These are phyloP conservation scores for Neurospora sp. DNA, from an alignment of 495 filamentous ascomycete species.

Conservation along the genomic window DNA sequence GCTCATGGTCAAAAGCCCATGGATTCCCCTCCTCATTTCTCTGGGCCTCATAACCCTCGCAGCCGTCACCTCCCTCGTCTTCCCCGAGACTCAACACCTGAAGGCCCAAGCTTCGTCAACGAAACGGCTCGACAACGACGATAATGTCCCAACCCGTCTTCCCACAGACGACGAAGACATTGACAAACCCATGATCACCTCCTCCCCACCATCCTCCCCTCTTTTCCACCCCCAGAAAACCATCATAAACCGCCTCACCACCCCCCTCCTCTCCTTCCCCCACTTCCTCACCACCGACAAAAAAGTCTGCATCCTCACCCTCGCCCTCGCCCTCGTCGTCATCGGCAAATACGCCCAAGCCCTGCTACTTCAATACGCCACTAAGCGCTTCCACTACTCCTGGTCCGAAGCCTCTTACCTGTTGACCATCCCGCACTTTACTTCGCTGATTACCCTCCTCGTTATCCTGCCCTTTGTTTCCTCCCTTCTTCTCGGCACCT, in stretches of 20 bases:
- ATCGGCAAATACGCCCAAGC: slow-evolving; percentile 18
- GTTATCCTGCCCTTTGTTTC: slow-evolving; percentile 14
- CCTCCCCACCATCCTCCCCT: not conserved
- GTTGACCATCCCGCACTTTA: slow-evolving; percentile 14
- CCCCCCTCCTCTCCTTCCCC: not conserved
- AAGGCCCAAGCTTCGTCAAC: slow-evolving; percentile 3
- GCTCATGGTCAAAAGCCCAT: slow-evolving; percentile 14
- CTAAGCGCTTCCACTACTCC: slow-evolving; percentile 21
- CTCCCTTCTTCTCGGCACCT: not conserved
- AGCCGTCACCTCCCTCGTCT: not conserved
- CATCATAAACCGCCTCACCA: not conserved
- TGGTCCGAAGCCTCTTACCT: slow-evolving; percentile 20
- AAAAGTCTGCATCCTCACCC: slow-evolving; percentile 13
- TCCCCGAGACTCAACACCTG: slow-evolving; percentile 24
- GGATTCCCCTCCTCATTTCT: slow-evolving; percentile 15
- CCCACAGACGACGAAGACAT: not conserved
- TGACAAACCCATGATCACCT: not conserved
- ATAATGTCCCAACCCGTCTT: not conserved
- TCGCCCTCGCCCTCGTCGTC: slow-evolving; percentile 16
- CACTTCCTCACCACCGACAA: slow-evolving; percentile 7
- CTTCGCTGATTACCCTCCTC: slow-evolving; percentile 15
- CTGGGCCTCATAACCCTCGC: slow-evolving; percentile 5
- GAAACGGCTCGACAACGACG: not conserved
- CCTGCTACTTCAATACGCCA: slow-evolving; percentile 25
- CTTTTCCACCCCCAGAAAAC: not conserved